Percentiles rank a stretch among this genome's conserved stretches.
Conservation (phyloP, 2,329 filamentous ascomycete species). For the Talaromyces atroroseus region DNA sequence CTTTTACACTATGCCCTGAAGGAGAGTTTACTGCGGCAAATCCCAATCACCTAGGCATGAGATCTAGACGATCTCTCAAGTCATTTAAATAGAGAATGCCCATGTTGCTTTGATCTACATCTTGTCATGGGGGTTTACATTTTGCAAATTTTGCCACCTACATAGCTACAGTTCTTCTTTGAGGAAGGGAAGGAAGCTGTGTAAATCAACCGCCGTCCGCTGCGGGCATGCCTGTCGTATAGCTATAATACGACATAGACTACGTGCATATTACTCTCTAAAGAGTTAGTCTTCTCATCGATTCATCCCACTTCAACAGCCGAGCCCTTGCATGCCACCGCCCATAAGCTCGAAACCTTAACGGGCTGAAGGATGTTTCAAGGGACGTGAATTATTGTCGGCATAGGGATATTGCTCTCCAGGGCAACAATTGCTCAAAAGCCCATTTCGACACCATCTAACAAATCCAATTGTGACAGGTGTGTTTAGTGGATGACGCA, state of each 20-base stretch:
- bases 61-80: not conserved
- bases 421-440: not conserved
- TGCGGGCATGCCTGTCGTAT: not conserved
- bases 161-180: not conserved
- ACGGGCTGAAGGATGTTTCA: not conserved
- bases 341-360: constrained; percentile 1
- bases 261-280: not conserved
- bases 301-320: not conserved
- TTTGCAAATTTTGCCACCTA: not conserved
- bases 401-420: not conserved
- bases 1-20: not conserved
- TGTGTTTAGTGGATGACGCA: not conserved
- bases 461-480: not conserved
- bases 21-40: not conserved
- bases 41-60: not conserved
- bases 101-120: not conserved
- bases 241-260: not conserved
- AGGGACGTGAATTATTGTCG: not conserved
- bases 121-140: not conserved
- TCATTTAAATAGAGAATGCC: not conserved
- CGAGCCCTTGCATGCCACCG: constrained; percentile 1
- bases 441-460: not conserved
- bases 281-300: not conserved
- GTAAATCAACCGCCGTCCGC: not conserved
- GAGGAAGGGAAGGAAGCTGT: not conserved